phyloP scores from a whole-genome alignment of 2,329 filamentous ascomycete genomes.

The Epichloe aotearoae region DNA sequence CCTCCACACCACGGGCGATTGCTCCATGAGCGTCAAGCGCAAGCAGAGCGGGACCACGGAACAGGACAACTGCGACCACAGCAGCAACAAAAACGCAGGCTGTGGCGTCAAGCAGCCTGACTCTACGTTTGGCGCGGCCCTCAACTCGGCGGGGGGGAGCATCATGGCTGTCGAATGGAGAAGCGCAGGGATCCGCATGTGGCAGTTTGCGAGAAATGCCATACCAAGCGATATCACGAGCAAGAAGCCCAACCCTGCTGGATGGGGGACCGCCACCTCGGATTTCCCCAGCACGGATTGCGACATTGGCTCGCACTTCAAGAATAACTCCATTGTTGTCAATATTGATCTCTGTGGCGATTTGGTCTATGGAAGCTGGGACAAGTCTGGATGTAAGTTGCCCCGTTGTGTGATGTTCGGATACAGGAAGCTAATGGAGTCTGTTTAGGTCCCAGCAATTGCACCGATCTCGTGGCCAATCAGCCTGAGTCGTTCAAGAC shows the following conservation, averaged over 20 bases:
- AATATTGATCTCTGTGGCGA: constrained; percentile 54
- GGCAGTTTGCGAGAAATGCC: constrained; percentile 39
- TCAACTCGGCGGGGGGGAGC: constrained; percentile 43
- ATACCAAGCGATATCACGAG: constrained; percentile 39
- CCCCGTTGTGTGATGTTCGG: not conserved
- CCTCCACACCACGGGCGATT: constrained; percentile 41
- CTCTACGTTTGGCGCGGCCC: constrained; percentile 34
- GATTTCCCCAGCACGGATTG: constrained; percentile 54
- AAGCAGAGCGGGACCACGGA: constrained; percentile 34
- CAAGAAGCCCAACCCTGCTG: constrained; percentile 42
- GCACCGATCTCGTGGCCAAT: constrained; percentile 43
- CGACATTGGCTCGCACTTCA: constrained; percentile 45
- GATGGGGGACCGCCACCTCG: constrained; percentile 48
- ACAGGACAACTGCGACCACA: constrained; percentile 36
- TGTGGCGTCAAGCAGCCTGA: constrained; percentile 36
- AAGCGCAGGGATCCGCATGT: constrained; percentile 46
- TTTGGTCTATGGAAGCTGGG: constrained; percentile 34
- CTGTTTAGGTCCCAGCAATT: constrained; percentile 37
- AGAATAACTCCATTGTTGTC: constrained; percentile 51
- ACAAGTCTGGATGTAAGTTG: constrained; percentile 29
- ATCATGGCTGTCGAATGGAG: constrained; percentile 50
- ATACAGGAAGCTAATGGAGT: not conserved
- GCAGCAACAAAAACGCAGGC: constrained; percentile 38
- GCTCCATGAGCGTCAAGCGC: constrained; percentile 40
- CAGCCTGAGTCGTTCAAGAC: constrained; percentile 41